Evolutionary conservation across 208 protist genomes (phyloP), one percentile per base, ranked within the genome.

Genomic region (Trypanosoma vivax): DNA sequence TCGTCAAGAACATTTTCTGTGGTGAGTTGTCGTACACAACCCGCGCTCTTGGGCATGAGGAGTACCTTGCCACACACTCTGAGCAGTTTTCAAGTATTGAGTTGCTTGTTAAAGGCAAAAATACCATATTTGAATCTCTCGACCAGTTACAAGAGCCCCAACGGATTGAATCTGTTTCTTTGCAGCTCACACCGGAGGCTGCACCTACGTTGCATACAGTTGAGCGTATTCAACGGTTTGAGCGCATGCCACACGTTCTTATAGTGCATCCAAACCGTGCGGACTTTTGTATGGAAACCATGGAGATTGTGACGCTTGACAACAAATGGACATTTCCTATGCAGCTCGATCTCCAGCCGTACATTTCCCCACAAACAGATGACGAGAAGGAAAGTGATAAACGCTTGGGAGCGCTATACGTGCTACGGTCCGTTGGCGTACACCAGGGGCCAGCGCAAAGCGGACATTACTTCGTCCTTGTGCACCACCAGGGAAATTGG

Each of bases 391-490:
- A 72, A n/a, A n/a, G n/a, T 60, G 39, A 14, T 28, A 50, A n/a
- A 43, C 47, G 18, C 41, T 65, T 19, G 57, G 67, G 16, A 19
- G 62, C 24, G 38, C 43, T 35, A n/a, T 94, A 96, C 55, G 68
- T 69, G 42, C 64, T 96, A n/a, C 87, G 81, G 37, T 71, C 82
- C 38, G 69, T 96, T 40, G 46, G 96, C 18, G 74, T 90, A 3
- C 92, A 97, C 65, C 68, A 73, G 41, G 92, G 92, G 10, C 64
- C 63, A 25, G 79, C 79, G 1, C 62, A 46, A 16, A 75, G 73
- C 37, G 92, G 92, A 9, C 92, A 97, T 72, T 97, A 97, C 75
- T 92, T 90, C 65, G 40, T 65, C 19, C 96, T 77, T 57, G 70
- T 90, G 9, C 76, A 65, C 37, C 65, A 79, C 31, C 62, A 67